Base-by-base conservation (phyloP, 108 stramenopile species). In the Pseudonitzschia multiseries region DNA sequence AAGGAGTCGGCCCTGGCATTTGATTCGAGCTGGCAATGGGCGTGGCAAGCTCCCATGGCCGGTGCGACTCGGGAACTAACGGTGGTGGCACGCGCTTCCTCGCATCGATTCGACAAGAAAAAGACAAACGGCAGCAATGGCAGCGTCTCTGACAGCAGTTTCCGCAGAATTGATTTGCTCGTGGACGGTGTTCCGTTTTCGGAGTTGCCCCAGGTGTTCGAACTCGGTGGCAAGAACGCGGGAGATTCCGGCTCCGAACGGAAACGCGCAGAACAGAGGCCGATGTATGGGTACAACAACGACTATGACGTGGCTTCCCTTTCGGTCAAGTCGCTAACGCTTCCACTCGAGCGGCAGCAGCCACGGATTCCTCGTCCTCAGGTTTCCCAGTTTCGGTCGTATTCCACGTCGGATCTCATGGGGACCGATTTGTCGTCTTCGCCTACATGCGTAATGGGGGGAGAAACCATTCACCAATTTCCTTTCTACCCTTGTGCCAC, bases 131-230 rank as follows among this genome's bases (percentile, higher is more conserved):
- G 15, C 29, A 59, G 29, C 57, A 59, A 59, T n/a, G 26, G 13
- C 29, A 59, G n/a, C 29, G 26, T 22, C 0, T 14, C 14, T 0
- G 57, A n/a, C 29, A 59, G 61, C 69, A 64, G 77, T 44, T 53
- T 69, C 26, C 71, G 78, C 31, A 89, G 87, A 64, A 93, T 89
- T 79, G 88, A 92, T 68, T 73, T 96, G 42, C 66, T 69, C 33
- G 73, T 96, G 43, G 91, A 93, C 63, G 92, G 92, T 9, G 70
- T 81, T 54, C 77, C 84, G 56, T 93, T 90, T 71, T 90, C 81
- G 70, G 78, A 86, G 24, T 80, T 96, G 76, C 94, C 92, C 43
- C 79, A 84, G 52, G 82, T 96, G 32, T 96, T 71, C 72, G 85
- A 96, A 71, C 75, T 96, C 28, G 94, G 91, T 12, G 32, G 27